Conservation (phyloP, 192 early-diverging fungal species). For the Backusella tarrabulga region DNA sequence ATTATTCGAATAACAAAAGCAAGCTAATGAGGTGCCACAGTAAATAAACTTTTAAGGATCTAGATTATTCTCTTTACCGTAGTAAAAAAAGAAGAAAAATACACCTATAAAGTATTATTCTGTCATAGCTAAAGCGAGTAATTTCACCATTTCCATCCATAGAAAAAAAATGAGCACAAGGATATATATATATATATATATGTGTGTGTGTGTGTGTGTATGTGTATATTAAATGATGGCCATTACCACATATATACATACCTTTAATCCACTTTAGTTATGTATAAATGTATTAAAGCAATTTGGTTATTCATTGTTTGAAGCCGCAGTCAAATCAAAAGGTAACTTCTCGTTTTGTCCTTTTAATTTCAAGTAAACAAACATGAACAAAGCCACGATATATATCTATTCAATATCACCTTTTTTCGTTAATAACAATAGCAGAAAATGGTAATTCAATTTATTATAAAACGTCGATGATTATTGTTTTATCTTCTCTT, state of each 20-base stretch:
- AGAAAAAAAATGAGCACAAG: not conserved
- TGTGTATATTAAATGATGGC: not conserved
- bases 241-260: not conserved
- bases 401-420: not conserved
- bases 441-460: not conserved
- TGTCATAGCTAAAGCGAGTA: not conserved
- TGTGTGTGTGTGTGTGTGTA: too few species aligned
- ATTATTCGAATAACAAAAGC: not conserved
- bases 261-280: not conserved
- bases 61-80: not conserved
- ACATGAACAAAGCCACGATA: not conserved
- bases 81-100: not conserved
- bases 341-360: not conserved
- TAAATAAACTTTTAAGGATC: not conserved
- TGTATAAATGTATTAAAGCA: not conserved
- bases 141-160: not conserved
- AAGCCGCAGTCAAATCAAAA: not conserved
- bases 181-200: not conserved
- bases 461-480: not conserved
- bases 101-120: not conserved
- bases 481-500: not conserved
- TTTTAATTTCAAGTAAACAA: not conserved
- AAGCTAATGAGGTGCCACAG: not conserved
- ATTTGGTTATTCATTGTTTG: not conserved
- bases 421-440: not conserved